Percentiles rank a stretch among this genome's conserved stretches.
phyloP scores from a whole-genome alignment of 441 rosid genomes.

The Arabidopsis lyrata region DNA sequence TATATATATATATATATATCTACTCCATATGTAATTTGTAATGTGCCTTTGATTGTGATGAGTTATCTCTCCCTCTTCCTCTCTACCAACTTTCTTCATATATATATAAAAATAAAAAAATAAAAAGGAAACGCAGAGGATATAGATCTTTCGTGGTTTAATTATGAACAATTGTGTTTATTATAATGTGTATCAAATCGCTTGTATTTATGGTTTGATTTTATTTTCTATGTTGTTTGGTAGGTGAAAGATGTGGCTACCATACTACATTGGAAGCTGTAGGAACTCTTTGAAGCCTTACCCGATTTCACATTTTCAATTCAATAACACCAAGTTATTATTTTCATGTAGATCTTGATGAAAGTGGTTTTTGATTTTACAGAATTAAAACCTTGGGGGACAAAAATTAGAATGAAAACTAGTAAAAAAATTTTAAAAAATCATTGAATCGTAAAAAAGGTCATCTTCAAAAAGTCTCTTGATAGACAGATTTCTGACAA shows the following conservation, averaged over 20 bases:
- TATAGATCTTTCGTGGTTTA: constrained; percentile 18
- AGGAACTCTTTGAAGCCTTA: constrained; percentile 48
- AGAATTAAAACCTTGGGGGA: background rate
- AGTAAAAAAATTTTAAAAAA: background rate
- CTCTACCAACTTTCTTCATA: constrained; percentile 29
- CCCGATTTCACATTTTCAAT: constrained; percentile 26
- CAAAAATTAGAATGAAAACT: background rate
- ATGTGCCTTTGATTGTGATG: constrained; percentile 39
- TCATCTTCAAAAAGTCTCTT: background rate
- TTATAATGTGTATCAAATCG: constrained; percentile 4
- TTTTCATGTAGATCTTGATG: constrained; percentile 13
- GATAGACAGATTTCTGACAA: background rate
- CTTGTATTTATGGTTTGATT: constrained; percentile 40
- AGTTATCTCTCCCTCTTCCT: constrained; percentile 30
- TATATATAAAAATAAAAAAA: constrained; percentile 25
- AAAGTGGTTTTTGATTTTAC: constrained; percentile 6
- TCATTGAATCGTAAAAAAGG: background rate
- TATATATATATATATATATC: constrained; percentile 9
- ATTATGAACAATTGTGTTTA: constrained; percentile 9
- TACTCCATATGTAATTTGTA: constrained; percentile 41
- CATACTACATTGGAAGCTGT: constrained; percentile 53
- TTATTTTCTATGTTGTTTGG: constrained; percentile 43
- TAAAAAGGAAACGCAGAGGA: constrained; percentile 7
- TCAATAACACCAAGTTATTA: constrained; percentile 28
- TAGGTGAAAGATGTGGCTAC: constrained; percentile 55